phyloP scores from a whole-genome alignment of 2,329 filamentous ascomycete genomes.

The Dactylonectria estremocensis region DNA sequence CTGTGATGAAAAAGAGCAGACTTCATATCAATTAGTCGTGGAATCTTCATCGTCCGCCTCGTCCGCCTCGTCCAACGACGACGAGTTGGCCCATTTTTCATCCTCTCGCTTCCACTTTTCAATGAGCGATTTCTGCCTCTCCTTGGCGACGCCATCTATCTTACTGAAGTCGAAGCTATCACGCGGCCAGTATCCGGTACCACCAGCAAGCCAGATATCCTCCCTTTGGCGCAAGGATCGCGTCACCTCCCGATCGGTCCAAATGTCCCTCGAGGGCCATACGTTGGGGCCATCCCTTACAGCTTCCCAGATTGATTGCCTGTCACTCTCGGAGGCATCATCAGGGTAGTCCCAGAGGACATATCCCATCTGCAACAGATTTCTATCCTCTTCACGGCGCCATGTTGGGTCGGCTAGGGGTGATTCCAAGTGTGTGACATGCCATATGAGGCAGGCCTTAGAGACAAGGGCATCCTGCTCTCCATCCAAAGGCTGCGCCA shows the following conservation, averaged over 20 bases:
- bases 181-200: slow-evolving; percentile 1
- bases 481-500: no score
- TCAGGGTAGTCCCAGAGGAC: not conserved
- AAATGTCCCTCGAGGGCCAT: not conserved
- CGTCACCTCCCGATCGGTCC: not conserved
- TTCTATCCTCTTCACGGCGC: not conserved
- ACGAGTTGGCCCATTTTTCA: not conserved
- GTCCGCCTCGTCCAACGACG: no score
- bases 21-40: no score
- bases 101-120: not conserved
- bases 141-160: not conserved
- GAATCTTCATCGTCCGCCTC: no score
- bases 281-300: not conserved
- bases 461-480: not conserved
- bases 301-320: not conserved
- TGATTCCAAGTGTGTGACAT: not conserved
- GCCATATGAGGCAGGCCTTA: not conserved
- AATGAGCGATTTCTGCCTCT: not conserved
- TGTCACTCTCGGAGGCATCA: not conserved
- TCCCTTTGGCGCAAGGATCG: not conserved
- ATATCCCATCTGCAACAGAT: not conserved
- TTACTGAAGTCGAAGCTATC: slow-evolving; percentile 4
- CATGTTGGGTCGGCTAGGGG: not conserved
- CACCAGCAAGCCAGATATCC: not conserved
- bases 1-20: no score